Evolutionary conservation across 2,329 filamentous ascomycete genomes (phyloP).

Genomic region (Nectriaceae sp.): DNA sequence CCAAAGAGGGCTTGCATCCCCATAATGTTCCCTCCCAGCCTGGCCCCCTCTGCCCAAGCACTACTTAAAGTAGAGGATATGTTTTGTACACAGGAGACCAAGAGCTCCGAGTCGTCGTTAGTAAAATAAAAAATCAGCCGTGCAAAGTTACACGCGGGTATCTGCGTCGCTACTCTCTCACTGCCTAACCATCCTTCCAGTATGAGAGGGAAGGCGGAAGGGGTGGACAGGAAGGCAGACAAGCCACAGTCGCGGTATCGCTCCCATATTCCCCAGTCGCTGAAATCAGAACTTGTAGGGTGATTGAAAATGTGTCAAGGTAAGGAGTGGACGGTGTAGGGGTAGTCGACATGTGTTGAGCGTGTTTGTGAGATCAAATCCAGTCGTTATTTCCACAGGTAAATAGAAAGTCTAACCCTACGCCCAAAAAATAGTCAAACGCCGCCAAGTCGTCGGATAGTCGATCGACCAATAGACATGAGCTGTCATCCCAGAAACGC

Average conservation of each 20-base stretch:
- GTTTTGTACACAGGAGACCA: conserved; percentile 28
- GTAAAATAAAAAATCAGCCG: conserved; percentile 21
- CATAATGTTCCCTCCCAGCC: conserved; percentile 20
- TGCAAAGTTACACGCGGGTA: conserved; percentile 22
- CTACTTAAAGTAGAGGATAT: conserved; percentile 4
- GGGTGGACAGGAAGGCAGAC: conserved; percentile 7
- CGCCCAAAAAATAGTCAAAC: conserved; percentile 39
- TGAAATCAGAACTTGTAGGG: conserved; percentile 29
- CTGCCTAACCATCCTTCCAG: conserved; percentile 7
- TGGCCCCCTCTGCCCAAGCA: conserved; percentile 1
- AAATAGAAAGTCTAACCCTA: conserved; percentile 37
- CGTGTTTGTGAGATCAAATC: conserved; percentile 28
- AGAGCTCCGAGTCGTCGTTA: conserved; percentile 19
- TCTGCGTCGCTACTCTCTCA: conserved; percentile 12
- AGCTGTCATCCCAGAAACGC: conserved; percentile 45
- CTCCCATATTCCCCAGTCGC: conserved; percentile 25
- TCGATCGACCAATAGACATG: conserved; percentile 38
- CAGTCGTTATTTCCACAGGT: conserved; percentile 32
- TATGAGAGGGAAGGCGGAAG: neutral
- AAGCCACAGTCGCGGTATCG: conserved; percentile 15
- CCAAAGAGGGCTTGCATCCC: conserved; percentile 17
- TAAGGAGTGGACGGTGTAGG: conserved; percentile 45
- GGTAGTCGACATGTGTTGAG: conserved; percentile 27
- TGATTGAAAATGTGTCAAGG: conserved; percentile 24
- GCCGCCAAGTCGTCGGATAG: conserved; percentile 37